These are phyloP conservation scores for Coniophora puteana DNA, from an alignment of 1,284 basidiomycete genomes.

Conservation along the genomic window DNA sequence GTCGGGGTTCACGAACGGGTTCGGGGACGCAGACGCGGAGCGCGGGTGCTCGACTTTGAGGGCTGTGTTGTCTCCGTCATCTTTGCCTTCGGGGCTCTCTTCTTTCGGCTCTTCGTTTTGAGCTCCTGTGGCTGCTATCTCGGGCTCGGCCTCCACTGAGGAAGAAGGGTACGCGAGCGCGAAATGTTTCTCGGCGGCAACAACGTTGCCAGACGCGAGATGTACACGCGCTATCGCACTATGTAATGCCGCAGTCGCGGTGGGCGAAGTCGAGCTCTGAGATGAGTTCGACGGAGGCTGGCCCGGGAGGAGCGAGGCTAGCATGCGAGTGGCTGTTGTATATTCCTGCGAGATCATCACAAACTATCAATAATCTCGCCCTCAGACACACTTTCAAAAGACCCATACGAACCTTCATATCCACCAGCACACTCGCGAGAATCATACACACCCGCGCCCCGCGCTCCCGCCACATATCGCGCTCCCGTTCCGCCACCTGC, in stretches of 20 bases:
- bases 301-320: slow-evolving; percentile 58
- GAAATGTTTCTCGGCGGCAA: slow-evolving; percentile 53
- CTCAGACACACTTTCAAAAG: background rate
- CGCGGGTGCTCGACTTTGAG: too few relatives aligned
- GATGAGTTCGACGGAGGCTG: slow-evolving; percentile 31
- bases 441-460: slow-evolving; percentile 66
- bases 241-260: slow-evolving; percentile 48
- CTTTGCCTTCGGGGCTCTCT: too few relatives aligned
- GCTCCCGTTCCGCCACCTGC: background rate
- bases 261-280: slow-evolving; percentile 5
- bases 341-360: slow-evolving; percentile 49
- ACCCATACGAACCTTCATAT: slow-evolving; percentile 63
- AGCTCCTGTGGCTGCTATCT: slow-evolving; percentile 37
- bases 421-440: slow-evolving; percentile 69
- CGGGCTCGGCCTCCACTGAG: background rate
- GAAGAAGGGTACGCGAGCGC: slow-evolving; percentile 36
- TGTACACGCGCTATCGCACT: slow-evolving; percentile 71
- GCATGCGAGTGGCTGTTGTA: slow-evolving; percentile 57
- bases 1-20: too few relatives aligned
- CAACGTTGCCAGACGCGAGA: slow-evolving; percentile 64
- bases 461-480: slow-evolving; percentile 73
- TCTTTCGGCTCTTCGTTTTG: too few relatives aligned
- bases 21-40: too few relatives aligned
- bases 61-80: too few relatives aligned
- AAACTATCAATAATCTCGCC: background rate